A percentile compares a stretch with the other conserved stretches of the same genome.
These are phyloP conservation scores for Gynandropsis gynandra DNA, from an alignment of 345 rosid genomes.

Conservation along the genomic window DNA sequence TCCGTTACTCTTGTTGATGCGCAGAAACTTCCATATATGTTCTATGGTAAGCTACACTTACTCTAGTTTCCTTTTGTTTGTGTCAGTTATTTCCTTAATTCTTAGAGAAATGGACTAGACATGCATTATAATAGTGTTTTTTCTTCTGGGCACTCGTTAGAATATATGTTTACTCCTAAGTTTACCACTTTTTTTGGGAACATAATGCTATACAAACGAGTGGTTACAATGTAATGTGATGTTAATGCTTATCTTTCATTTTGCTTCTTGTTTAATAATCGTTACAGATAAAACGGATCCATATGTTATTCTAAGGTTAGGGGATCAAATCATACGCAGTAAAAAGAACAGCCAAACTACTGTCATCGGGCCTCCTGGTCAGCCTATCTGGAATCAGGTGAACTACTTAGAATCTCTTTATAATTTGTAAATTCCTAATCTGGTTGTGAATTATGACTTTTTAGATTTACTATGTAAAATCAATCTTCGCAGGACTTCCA, in stretches of 20 bases:
- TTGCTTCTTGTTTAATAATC: constrained; percentile 16
- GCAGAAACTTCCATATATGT: constrained; percentile 65
- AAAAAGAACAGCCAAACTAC: constrained; percentile 98
- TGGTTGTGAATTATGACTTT: constrained; percentile 5
- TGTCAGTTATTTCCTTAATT: not conserved
- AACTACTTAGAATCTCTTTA: constrained; percentile 15
- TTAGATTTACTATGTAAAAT: constrained; percentile 2
- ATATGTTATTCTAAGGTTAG: constrained; percentile 72
- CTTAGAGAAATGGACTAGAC: not conserved
- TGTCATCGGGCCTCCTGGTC: constrained; percentile 85
- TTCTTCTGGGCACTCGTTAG: too few relatives aligned
- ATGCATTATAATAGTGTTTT: constrained; percentile 7
- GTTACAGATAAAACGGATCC: constrained; percentile 94
- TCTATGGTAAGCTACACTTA: constrained; percentile 48
- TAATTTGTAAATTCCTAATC: constrained; percentile 16
- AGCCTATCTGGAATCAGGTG: constrained; percentile 99
- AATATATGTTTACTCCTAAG: not conserved
- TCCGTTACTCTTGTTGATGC: constrained; percentile 96
- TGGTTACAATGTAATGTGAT: not conserved
- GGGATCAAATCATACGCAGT: constrained; percentile 83
- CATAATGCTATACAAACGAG: constrained; percentile 1
- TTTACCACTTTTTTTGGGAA: constrained; percentile 1
- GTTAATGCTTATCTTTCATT: constrained; percentile 6
- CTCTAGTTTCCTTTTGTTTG: constrained; percentile 2
- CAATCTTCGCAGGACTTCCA: constrained; percentile 76